A percentile compares a stretch with the other conserved stretches of the same genome.
Conservation (phyloP, 768 basidiomycete species). For the Pleurotus citrinopileatus region DNA sequence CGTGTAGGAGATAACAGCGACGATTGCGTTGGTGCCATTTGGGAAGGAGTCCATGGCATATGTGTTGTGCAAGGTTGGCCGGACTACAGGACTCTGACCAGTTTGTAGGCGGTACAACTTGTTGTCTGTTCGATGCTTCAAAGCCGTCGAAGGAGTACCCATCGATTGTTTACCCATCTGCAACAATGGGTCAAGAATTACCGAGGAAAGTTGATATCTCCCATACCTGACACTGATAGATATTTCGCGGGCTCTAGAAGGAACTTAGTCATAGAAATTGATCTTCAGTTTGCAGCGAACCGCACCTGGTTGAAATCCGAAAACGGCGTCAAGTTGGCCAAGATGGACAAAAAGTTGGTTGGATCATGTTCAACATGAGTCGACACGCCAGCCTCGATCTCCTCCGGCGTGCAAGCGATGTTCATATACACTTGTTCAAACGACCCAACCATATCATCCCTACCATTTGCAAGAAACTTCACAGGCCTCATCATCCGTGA, state of each 20-base stretch:
- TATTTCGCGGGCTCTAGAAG: conserved; percentile 79
- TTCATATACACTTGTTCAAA: conserved; percentile 99
- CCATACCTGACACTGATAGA: conserved; percentile 87
- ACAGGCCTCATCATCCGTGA: conserved; percentile 99
- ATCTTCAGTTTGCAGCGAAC: conserved; percentile 11
- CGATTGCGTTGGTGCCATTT: conserved; percentile 96
- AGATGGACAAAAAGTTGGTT: conserved; percentile 93
- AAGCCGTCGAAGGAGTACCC: conserved; percentile 94
- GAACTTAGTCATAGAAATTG: conserved; percentile 8
- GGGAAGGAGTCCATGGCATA: conserved; percentile 99
- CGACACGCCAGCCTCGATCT: conserved; percentile 72
- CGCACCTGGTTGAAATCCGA: conserved; percentile 97
- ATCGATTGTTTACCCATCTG: conserved; percentile 99
- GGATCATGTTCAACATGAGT: conserved; percentile 94
- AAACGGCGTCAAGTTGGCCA: conserved; percentile 97
- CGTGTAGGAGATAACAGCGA: conserved; percentile 99
- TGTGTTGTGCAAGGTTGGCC: conserved; percentile 85
- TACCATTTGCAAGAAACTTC: conserved; percentile 82
- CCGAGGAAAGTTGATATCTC: background rate
- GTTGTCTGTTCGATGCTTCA: conserved; percentile 94
- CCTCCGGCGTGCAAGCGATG: conserved; percentile 87
- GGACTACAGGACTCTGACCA: conserved; percentile 92
- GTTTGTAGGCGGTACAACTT: conserved; percentile 96
- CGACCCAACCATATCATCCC: conserved; percentile 86
- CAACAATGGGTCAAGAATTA: background rate